Evolutionary conservation across 2,329 filamentous ascomycete genomes (phyloP), one percentile per base, ranked within the genome.

Genomic region (Alternaria tenuissima): DNA sequence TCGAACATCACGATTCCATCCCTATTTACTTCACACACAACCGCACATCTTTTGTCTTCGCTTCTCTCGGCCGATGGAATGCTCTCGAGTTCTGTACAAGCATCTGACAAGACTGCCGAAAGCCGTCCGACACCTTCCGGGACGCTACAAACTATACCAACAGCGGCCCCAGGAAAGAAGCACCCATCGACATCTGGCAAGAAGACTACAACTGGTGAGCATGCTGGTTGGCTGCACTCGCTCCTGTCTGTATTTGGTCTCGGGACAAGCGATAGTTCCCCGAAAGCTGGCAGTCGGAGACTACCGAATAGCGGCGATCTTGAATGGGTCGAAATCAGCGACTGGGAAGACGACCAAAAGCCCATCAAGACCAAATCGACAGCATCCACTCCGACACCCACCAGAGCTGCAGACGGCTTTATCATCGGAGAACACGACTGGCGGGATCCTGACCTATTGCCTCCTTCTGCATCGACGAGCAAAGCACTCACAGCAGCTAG

Each of bases 1-100:
- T 96, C 94, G 34, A 97, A 97, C 72, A 87, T 98, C 66, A 93
- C 93, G 0, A 97, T 99, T 55, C 94, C 95, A 1, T 92, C 95
- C 0, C 85, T 98, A 9, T 99, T 99, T 79, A 98, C 95, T 0
- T 96, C 94, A 0, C 89, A 95, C 69, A 98, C 93, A 0, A 98
- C 94, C 0, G 95, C 95, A 1, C 94, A 97, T 76, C 84, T 99
- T 14, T 85, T 99, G 16, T 96, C 94, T 1, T 93, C 94, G 7
- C 84, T 98, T 62, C 89, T 95, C 59, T 92, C 94, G 52, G 55
- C 62, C 6, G 58, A 63, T 18, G 30, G 52, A 16, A 39, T 52
- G 5, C 24, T 53, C 12, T 38, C 41, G 0, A 18, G 38, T 6
- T 26, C 36, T 47, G 30, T 24, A 22, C 32, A 47, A 0, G 34